These are phyloP conservation scores for Pseudogymnoascus sp. DNA, from an alignment of 2,329 filamentous ascomycete genomes.

Conservation along the genomic window DNA sequence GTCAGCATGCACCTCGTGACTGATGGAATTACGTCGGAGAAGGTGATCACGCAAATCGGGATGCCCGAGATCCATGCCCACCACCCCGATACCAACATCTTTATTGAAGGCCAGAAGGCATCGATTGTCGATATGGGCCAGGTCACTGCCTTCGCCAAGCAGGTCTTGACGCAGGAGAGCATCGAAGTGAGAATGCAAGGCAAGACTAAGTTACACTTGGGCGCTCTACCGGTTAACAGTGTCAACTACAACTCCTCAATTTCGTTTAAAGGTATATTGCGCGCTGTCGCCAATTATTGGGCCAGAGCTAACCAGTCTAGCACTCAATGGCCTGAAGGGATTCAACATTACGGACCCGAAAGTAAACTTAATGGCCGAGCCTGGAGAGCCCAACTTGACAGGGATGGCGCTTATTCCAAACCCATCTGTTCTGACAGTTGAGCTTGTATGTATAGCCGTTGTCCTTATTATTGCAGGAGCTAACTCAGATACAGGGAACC, in stretches of 20 bases:
- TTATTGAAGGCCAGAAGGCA: slow-evolving; percentile 38
- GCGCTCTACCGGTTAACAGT: slow-evolving; percentile 37
- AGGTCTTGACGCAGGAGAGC: slow-evolving; percentile 39
- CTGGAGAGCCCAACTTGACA: slow-evolving; percentile 43
- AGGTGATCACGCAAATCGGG: slow-evolving; percentile 21
- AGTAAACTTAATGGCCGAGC: slow-evolving; percentile 31
- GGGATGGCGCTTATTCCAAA: slow-evolving; percentile 50
- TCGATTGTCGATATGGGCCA: slow-evolving; percentile 34
- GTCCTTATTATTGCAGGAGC: neutral
- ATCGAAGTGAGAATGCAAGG: slow-evolving; percentile 43
- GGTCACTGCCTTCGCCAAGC: slow-evolving; percentile 41
- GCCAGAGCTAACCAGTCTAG: slow-evolving; percentile 28
- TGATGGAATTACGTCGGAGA: slow-evolving; percentile 25
- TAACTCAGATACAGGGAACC: slow-evolving; percentile 35
- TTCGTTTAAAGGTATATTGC: slow-evolving; percentile 43
- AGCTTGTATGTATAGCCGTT: slow-evolving; percentile 32
- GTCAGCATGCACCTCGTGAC: slow-evolving; percentile 39
- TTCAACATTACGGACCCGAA: slow-evolving; percentile 41
- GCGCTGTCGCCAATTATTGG: neutral
- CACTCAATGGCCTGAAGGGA: slow-evolving; percentile 46
- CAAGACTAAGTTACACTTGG: slow-evolving; percentile 41
- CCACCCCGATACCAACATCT: slow-evolving; percentile 28
- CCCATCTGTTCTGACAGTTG: slow-evolving; percentile 46
- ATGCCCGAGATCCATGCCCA: slow-evolving; percentile 26
- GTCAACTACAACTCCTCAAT: slow-evolving; percentile 48